Conservation (phyloP, 2,329 filamentous ascomycete species). For the Verticillium tricorpus region DNA sequence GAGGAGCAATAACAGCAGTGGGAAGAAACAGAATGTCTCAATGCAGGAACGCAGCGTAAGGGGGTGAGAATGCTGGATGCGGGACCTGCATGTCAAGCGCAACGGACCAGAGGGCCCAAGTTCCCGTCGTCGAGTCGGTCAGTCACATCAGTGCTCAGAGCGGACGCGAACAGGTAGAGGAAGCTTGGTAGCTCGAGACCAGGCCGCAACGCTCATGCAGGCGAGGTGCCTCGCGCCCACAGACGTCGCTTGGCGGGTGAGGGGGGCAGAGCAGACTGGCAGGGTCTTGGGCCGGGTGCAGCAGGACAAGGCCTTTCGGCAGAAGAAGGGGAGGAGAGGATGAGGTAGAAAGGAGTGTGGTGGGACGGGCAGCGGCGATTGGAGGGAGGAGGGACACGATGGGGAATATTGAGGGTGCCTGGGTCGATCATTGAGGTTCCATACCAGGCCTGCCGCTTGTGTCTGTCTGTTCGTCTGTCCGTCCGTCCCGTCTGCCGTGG, state of each 20-base stretch:
- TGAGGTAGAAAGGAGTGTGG: constrained; percentile 14
- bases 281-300: neutral
- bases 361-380: neutral
- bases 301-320: neutral
- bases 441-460: neutral
- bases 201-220: neutral
- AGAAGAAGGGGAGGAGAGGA: constrained; percentile 5
- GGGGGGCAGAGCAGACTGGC: neutral
- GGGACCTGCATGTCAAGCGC: neutral
- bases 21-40: constrained; percentile 29
- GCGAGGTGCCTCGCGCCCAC: neutral
- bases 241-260: neutral
- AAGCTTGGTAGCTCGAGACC: neutral
- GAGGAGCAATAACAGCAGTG: constrained; percentile 6
- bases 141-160: constrained; percentile 7
- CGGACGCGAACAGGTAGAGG: neutral
- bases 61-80: neutral
- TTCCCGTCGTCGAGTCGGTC: neutral
- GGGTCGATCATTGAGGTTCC: neutral
- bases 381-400: neutral
- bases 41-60: constrained; percentile 27
- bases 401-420: neutral
- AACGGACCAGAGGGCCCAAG: neutral
- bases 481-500: neutral
- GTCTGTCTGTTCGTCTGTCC: neutral